Base-by-base conservation (phyloP, 441 rosid genomes). In the Francoa sonchifolia region DNA sequence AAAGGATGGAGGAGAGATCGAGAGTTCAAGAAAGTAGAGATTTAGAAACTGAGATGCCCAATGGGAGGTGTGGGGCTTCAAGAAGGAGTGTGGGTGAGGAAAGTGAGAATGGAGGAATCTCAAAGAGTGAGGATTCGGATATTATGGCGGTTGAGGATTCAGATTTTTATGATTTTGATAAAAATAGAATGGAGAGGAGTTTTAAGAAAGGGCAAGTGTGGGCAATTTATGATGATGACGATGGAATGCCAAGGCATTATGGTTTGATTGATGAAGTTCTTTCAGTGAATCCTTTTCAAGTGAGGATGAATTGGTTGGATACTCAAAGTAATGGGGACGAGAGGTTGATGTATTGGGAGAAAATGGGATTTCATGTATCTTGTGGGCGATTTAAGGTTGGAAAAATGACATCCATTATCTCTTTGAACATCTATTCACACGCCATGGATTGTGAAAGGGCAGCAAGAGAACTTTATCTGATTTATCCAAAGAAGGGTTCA, bases 201-300 rank as follows among this genome's bases (percentile, higher is more conserved):
- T 79, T 85, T 40, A 79, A 72, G 71, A 79, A 72, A 64, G 94
- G 95, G 50, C 95, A 85, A 61, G 70, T 89, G 25, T 85, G 94
- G 95, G 92, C 86, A 11, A 36, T 71, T 22, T 79, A 82, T 17
- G 65, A 70, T 23, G 71, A 71, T 50, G 72, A 61, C 26, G 77
- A 77, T 32, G 67, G 69, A 45, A 63, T 78, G 75, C 95, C 94
- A 9, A 68, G 88, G 66, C 68, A 52, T 54, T 85, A 89, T 64
- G 72, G 88, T 59, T 65, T 89, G 73, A 66, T 89, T 21, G 74
- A 69, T 29, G 92, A 85, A 59, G 85, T 81, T 37, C 41, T 71
- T 47, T 73, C 88, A n/a, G 36, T 71, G 40, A 65, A 69, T 57
- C 95, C 94, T n/a, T 85, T 89, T 50, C 64, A 55, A 52, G 75